Evolutionary conservation across 2,329 filamentous ascomycete species (phyloP).

Genomic region (Fusarium veterinarium): DNA sequence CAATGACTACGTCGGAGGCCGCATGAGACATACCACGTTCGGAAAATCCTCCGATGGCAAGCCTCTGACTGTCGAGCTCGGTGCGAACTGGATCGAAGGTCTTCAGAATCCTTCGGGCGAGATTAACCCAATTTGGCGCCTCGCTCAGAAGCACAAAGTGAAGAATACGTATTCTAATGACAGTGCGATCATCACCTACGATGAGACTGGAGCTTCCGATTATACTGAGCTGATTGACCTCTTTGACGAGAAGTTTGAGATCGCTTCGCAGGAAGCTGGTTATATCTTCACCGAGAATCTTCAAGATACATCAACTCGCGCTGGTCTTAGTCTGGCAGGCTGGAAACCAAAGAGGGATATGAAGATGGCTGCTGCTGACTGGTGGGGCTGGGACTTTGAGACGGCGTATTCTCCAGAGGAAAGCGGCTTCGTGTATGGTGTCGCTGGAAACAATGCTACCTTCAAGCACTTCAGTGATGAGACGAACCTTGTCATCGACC

Average conservation of each 20-base stretch:
- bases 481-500: slow-evolving; percentile 71
- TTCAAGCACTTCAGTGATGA: slow-evolving; percentile 70
- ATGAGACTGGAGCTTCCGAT: slow-evolving; percentile 65
- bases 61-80: slow-evolving; percentile 70
- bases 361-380: slow-evolving; percentile 67
- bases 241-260: slow-evolving; percentile 60
- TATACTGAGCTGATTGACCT: slow-evolving; percentile 62
- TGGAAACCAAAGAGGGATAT: slow-evolving; percentile 68
- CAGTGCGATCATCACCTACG: slow-evolving; percentile 65
- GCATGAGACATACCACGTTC: slow-evolving; percentile 67
- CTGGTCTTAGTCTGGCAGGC: slow-evolving; percentile 67
- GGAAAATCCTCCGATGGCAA: slow-evolving; percentile 61
- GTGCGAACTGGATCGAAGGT: slow-evolving; percentile 70
- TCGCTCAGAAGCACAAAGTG: slow-evolving; percentile 69
- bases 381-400: slow-evolving; percentile 69
- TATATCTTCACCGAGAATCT: slow-evolving; percentile 66
- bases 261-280: slow-evolving; percentile 65
- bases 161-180: slow-evolving; percentile 69
- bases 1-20: slow-evolving; percentile 70
- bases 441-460: slow-evolving; percentile 68
- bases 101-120: slow-evolving; percentile 44
- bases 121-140: slow-evolving; percentile 70
- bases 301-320: slow-evolving; percentile 71
- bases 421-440: slow-evolving; percentile 65
- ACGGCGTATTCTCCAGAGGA: slow-evolving; percentile 66